Base-by-base conservation (phyloP, 2,329 filamentous ascomycete genomes). In the Talaromyces sp. region DNA sequence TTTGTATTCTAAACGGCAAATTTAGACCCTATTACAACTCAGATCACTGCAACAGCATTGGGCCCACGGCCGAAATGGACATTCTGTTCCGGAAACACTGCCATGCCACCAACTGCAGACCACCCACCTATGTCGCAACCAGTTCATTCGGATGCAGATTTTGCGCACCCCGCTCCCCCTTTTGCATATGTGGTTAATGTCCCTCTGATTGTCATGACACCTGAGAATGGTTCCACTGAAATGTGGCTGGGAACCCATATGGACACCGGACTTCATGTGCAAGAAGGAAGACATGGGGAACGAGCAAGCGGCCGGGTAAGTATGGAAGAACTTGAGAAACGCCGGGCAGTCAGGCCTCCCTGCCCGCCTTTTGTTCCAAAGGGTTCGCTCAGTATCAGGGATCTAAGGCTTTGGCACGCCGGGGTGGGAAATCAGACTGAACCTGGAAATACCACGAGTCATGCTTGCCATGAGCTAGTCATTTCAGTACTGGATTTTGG, bases 381-480 rank as follows among this genome's bases (percentile, higher is more conserved):
- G 45, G 55, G 46, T 5, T 33, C 36, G 22, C 25, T 57, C 7
- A 35, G 43, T 33, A 21, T 87, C 31, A 75, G 85, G 1, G 84
- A 87, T 65, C 67, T 87, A 55, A 72, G 84, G 22, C 76, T 53
- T 17, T 87, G 84, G 84, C 84, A 87, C 66, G 83, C 82, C 0
- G 84, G 84, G 0, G 84, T 85, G 79, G 83, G 83, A 1, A 86
- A 87, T 63, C 64, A 69, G 41, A 80, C 78, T 1, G 67, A 75
- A n/a, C n/a, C n/a, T n/a, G n/a, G n/a, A n/a, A 4, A 70, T 77
- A 6, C 75, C 80, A 15, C 70, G 82, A 25, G 76, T 84, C 17
- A 85, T 85, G 83, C 68, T 85, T n/a, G 81, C 81, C 35, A 77
- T 82, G 73, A 82, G 33, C 28, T 25, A 9, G 35, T 21, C 22